Evolutionary conservation across 2,329 filamentous ascomycete genomes (phyloP).

Genomic region (Plenodomus tracheiphilus): DNA sequence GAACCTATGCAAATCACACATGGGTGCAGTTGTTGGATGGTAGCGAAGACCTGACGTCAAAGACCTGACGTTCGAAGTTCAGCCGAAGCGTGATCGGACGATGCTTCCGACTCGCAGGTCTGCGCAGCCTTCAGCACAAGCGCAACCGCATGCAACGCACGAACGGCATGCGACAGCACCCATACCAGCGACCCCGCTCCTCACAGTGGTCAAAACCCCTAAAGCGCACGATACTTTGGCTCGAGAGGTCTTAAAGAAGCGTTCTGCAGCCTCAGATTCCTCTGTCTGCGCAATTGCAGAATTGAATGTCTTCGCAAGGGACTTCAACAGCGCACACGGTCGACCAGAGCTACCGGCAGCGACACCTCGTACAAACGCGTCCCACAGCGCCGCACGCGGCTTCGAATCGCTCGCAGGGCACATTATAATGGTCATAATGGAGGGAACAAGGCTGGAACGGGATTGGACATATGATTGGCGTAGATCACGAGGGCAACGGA

Average conservation of each 20-base stretch:
- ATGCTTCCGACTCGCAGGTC: neutral
- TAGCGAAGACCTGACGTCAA: neutral
- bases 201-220: neutral
- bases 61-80: neutral
- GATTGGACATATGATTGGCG: no score
- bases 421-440: no score
- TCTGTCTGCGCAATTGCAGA: no score
- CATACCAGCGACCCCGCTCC: neutral
- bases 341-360: no score
- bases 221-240: neutral
- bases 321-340: no score
- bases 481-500: no score
- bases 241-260: neutral
- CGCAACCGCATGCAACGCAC: neutral
- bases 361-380: no score
- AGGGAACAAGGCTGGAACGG: no score
- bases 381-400: no score
- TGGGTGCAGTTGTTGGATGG: neutral
- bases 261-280: neutral
- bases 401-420: no score
- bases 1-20: neutral
- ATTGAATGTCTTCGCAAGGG: no score
- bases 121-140: constrained; percentile 3
- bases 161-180: neutral
- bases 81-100: constrained; percentile 3